Evolutionary conservation across 495 filamentous ascomycete genomes (phyloP).

Genomic region (Amorphotheca resinae): DNA sequence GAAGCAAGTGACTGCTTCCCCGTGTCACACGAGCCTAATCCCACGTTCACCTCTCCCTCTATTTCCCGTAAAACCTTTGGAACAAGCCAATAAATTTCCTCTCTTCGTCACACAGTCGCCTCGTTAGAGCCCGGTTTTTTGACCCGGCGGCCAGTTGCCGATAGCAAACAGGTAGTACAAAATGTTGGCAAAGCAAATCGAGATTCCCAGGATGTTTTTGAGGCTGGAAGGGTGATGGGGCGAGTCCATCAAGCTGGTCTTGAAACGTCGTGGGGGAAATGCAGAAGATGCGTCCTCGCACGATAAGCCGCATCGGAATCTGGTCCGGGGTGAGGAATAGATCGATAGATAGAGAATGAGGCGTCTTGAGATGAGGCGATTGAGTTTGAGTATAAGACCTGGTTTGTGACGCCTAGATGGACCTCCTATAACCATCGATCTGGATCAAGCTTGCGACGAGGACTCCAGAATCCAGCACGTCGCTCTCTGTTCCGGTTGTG

Average conservation of each 20-base stretch:
- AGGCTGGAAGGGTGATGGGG: constrained; percentile 2
- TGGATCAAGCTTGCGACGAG: too few species aligned
- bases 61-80: constrained; percentile 6
- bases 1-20: not conserved
- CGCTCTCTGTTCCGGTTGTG: too few species aligned
- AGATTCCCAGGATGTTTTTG: constrained; percentile 4
- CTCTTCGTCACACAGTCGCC: constrained; percentile 15
- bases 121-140: constrained; percentile 6
- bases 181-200: not conserved
- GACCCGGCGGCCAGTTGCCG: constrained; percentile 9
- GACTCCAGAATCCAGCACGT: too few species aligned
- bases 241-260: constrained; percentile 7
- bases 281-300: constrained; percentile 6
- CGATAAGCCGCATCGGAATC: not conserved
- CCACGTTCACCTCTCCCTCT: not conserved
- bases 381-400: not conserved
- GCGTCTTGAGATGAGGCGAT: constrained; percentile 4
- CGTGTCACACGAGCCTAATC: not conserved
- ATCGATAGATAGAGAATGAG: too few species aligned
- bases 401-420: not conserved
- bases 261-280: constrained; percentile 2
- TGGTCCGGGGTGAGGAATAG: too few species aligned
- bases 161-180: constrained; percentile 14
- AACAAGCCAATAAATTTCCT: constrained; percentile 10
- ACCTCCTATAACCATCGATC: too few species aligned